Base-by-base conservation (phyloP, 169 alveolate species). In the Blepharisma undulans region DNA sequence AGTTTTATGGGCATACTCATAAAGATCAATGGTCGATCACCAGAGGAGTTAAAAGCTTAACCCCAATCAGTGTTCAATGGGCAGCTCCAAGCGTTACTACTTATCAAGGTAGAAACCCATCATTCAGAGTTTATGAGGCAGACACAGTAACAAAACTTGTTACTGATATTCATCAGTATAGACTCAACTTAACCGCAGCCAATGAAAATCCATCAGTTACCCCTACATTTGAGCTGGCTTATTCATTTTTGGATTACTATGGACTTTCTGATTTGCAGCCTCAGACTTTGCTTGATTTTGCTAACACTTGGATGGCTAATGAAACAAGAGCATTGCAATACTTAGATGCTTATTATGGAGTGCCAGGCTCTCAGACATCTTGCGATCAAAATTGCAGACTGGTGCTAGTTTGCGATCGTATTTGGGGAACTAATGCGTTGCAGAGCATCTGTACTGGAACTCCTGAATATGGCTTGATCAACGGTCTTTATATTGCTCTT, bases 51-150 rank as follows among this genome's bases (percentile, higher is more conserved):
- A 66, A 80, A 30, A 77, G 79, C 10, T 82, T 88, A 32, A 90
- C 66, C 30, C 96, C 97, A 2, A 86, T 93, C 14, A 88, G 90
- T 21, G 82, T 95, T 27, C 89, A 94, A 77, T 93, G 91, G 80
- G 74, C 92, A 34, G 85, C 94, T 19, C 94, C 95, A 18, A 93
- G 97, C 22, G 61, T 94, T 18, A 96, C 98, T 21, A 91, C 97
- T 14, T 94, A 92, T 91, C 81, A 92, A 71, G 94, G 91, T 32
- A 92, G 89, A 84, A 96, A 96, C 79, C 98, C 98, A 19, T 84
- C 95, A 6, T 94, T 96, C 85, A 94, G 96, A 87, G 86, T 94
- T 60, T 94, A 87, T 90, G 94, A 92, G 72, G 80, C 95, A 25
- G 98, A 96, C 89, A 92, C 85, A 33, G 92, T 87, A 16, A 92